Conservation (phyloP, 2,329 filamentous ascomycete genomes). For the Chalaropsis ovoidea region DNA sequence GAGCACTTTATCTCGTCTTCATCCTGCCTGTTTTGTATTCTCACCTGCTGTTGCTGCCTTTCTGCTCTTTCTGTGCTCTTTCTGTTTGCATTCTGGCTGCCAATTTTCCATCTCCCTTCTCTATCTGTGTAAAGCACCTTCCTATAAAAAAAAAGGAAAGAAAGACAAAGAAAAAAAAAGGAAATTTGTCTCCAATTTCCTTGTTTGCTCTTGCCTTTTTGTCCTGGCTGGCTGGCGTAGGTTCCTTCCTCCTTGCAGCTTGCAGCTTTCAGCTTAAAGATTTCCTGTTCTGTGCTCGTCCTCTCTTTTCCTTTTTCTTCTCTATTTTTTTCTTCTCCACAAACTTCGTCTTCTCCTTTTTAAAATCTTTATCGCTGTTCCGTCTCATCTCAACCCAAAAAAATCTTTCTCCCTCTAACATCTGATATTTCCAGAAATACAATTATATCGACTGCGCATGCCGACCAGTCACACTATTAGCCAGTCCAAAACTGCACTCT, state of each 20-base stretch:
- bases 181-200: slow-evolving; percentile 15
- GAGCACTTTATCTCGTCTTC: not conserved
- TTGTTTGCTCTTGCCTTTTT: slow-evolving; percentile 8
- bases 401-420: not conserved
- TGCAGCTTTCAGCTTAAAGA: not conserved
- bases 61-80: no score
- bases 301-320: not conserved
- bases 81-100: no score
- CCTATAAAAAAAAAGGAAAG: not conserved
- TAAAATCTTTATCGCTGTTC: not conserved
- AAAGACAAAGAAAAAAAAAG: not conserved
- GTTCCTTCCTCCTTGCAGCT: not conserved
- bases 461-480: not conserved
- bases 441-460: slow-evolving; percentile 2
- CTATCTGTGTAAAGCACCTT: not conserved
- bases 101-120: not conserved
- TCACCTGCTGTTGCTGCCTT: not conserved
- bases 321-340: not conserved
- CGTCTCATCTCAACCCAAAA: not conserved
- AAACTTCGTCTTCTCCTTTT: not conserved
- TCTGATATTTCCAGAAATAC: not conserved
- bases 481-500: not conserved
- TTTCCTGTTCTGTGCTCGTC: not conserved
- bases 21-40: not conserved
- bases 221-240: not conserved